Conservation (phyloP, 306 rosid species). For the Cicer cuneatum region DNA sequence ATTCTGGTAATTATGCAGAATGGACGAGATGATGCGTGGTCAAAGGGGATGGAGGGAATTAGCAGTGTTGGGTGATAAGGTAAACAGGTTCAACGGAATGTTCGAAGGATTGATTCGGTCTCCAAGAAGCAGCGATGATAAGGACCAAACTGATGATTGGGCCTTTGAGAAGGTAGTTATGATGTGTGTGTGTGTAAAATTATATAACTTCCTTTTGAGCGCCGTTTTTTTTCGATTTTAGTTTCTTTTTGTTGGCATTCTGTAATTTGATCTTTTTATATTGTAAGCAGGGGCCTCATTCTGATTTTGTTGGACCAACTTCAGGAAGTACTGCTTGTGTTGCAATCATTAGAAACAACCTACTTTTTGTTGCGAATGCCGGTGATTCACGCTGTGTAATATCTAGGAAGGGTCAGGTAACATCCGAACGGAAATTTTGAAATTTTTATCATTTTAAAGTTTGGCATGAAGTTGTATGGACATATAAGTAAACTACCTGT, state of each 20-base stretch:
- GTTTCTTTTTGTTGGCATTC: slow-evolving; percentile 23
- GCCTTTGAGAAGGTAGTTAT: slow-evolving; percentile 84
- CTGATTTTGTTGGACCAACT: slow-evolving; percentile 89
- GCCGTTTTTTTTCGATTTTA: not conserved
- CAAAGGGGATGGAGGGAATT: slow-evolving; percentile 97
- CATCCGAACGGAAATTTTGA: slow-evolving; percentile 15
- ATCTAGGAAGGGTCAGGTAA: slow-evolving; percentile 94
- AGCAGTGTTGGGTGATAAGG: slow-evolving; percentile 83
- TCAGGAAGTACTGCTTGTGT: slow-evolving; percentile 98
- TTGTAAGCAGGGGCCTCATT: slow-evolving; percentile 87
- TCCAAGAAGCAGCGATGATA: slow-evolving; percentile 64
- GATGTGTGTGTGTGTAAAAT: slow-evolving; percentile 6
- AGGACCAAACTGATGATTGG: slow-evolving; percentile 72
- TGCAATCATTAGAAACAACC: slow-evolving; percentile 71
- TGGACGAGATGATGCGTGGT: slow-evolving; percentile 99
- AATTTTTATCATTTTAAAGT: not conserved
- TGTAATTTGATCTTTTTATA: slow-evolving; percentile 27
- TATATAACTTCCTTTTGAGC: slow-evolving; percentile 9
- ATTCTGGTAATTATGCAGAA: slow-evolving; percentile 56
- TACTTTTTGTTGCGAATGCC: slow-evolving; percentile 84
- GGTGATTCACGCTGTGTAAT: slow-evolving; percentile 97
- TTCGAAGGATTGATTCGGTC: slow-evolving; percentile 93
- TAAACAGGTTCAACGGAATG: slow-evolving; percentile 83
- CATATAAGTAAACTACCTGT: not conserved
- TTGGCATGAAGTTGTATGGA: not conserved